Conservation (phyloP, 352 stramenopile genomes). For the Globisporangium splendens region DNA sequence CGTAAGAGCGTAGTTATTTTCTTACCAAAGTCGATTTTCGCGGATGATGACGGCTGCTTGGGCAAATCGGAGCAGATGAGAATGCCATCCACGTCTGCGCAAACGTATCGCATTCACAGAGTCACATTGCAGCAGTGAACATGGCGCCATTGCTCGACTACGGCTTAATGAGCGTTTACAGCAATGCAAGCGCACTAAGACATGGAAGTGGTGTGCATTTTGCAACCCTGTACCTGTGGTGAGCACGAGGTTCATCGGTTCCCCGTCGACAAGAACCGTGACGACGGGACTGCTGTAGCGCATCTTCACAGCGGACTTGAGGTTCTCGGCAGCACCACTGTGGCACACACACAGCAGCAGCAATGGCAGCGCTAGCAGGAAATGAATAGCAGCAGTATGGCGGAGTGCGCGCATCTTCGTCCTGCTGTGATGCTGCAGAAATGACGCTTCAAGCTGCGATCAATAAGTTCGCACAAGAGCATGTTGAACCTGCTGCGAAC, state of each 20-base stretch:
- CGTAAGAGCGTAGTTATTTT: background rate
- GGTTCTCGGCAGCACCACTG: background rate
- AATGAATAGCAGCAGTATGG: background rate
- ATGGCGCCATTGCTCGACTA: too few species aligned
- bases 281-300: conserved; percentile 40
- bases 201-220: conserved; percentile 8
- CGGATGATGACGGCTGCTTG: background rate
- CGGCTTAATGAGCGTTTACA: background rate
- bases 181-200: conserved; percentile 7
- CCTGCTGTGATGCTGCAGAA: too few species aligned
- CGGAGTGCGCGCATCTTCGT: background rate
- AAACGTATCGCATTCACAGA: background rate
- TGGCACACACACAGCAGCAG: background rate
- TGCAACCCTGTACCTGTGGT: conserved; percentile 25
- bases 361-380: background rate
- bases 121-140: too few species aligned
- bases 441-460: too few species aligned
- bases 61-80: conserved; percentile 32
- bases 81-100: conserved; percentile 34
- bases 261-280: conserved; percentile 24
- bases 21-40: conserved; percentile 37
- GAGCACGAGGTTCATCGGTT: conserved; percentile 31
- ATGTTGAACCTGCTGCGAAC: too few species aligned
- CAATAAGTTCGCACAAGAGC: too few species aligned
- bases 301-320: conserved; percentile 31